A percentile compares a stretch with the other conserved stretches of the same genome.
These are phyloP conservation scores for Phialophora tarda DNA, from an alignment of 2,329 filamentous ascomycete genomes.

Conservation along the genomic window DNA sequence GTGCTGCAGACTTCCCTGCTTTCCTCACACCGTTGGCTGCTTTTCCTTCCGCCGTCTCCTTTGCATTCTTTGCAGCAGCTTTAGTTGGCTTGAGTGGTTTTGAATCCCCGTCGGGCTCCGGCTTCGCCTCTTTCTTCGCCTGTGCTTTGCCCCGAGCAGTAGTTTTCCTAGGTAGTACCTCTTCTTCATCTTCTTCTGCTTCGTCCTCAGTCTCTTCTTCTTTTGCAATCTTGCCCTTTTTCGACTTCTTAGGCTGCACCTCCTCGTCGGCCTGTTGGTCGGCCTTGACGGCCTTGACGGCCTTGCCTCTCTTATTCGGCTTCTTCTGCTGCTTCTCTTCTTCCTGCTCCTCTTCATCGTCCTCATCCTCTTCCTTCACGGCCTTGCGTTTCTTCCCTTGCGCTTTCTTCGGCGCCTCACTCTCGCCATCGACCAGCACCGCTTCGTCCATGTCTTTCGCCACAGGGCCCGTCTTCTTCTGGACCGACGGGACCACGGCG, in stretches of 20 bases:
- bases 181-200: conserved; percentile 27
- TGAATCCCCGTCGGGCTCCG: conserved; percentile 6
- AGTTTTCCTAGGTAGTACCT: conserved; percentile 38
- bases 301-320: conserved; percentile 38
- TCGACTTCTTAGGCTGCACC: conserved; percentile 44
- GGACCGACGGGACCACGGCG: conserved; percentile 81
- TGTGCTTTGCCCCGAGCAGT: conserved; percentile 38
- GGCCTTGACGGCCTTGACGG: conserved; percentile 22
- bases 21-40: conserved; percentile 19
- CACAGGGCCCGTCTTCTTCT: conserved; percentile 76
- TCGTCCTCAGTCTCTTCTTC: conserved; percentile 25
- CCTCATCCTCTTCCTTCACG: conserved; percentile 32
- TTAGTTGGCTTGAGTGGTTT: conserved; percentile 10
- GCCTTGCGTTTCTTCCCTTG: conserved; percentile 45
- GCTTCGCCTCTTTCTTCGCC: conserved; percentile 36
- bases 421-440: conserved; percentile 35
- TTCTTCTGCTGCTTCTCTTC: conserved; percentile 31
- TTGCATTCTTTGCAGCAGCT: conserved; percentile 5
- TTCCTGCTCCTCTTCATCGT: conserved; percentile 10
- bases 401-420: conserved; percentile 41
- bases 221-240: conserved; percentile 40
- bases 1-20: conserved; percentile 47
- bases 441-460: conserved; percentile 57
- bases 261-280: conserved; percentile 38
- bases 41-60: conserved; percentile 14